Evolutionary conservation across 192 early-diverging fungal genomes (phyloP), one percentile per base, ranked within the genome.

Genomic region (Backusella psychrophila): DNA sequence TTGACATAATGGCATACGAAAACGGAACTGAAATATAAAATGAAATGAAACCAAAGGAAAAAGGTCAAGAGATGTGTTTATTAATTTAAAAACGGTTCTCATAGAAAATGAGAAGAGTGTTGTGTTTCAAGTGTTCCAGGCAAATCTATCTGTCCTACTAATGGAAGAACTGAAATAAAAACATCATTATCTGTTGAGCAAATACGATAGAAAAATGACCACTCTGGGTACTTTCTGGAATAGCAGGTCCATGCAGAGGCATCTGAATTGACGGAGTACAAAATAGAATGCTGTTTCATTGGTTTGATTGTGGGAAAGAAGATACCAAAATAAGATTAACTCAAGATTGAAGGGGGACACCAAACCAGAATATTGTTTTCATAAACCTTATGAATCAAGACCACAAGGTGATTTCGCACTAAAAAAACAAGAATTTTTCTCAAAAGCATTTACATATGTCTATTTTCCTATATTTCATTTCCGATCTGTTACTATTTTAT

Each of bases 181-280:
- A 63, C 9, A 63, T 29, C 9, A 63, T 14, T 63, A 63, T 63
- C 23, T 63, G 14, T 63, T 29, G 9, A 29, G 53, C 23, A 21
- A 23, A 59, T 11, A 29, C 4, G 56, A 63, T 59, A 23, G 53
- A 59, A 26, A 63, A 63, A 26, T 29, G 21, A 29, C n/a, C 26
- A 63, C 12, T 63, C 56, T 63, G 56, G 23, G 56, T 63, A 49
- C 46, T 49, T n/a, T 49, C 46, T 49, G 46, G 15, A 49, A n/a
- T 49, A 29, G 56, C 26, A 63, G 56, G 56, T 63, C 56, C 56
- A 63, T 63, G 56, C 56, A 63, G 56, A 63, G 56, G 56, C 56
- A 63, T 63, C 56, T 63, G 56, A 63, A 63, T 63, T 63, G 9
- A 63, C 56, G 56, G 56, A 63, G 56, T 63, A 63, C 56, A 63